Percentiles rank a stretch among this genome's conserved stretches.
These are phyloP conservation scores for Neurospora terricola DNA, from an alignment of 495 filamentous ascomycete species.

Conservation along the genomic window DNA sequence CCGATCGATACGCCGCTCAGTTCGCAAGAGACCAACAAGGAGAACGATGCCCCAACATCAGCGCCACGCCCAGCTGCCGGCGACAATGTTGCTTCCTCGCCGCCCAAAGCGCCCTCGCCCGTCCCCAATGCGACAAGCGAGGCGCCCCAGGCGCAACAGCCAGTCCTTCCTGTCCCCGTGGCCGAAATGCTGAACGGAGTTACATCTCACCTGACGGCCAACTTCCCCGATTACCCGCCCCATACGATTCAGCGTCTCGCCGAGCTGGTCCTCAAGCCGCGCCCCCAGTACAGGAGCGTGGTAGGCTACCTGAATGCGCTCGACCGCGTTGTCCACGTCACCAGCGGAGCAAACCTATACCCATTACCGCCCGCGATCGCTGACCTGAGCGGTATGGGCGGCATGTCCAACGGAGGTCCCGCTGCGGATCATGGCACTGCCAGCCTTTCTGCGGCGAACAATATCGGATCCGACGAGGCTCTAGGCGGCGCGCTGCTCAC, in stretches of 20 bases:
- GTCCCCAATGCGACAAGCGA: not conserved
- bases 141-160: not conserved
- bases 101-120: constrained; percentile 1
- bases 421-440: constrained; percentile 23
- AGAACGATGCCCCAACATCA: constrained; percentile 27
- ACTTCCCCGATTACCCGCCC: constrained; percentile 68
- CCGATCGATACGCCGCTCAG: constrained; percentile 28
- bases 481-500: constrained; percentile 87
- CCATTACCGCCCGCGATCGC: constrained; percentile 59
- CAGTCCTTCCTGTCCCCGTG: constrained; percentile 52
- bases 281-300: constrained; percentile 66
- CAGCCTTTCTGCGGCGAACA: constrained; percentile 17
- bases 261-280: constrained; percentile 77
- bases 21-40: constrained; percentile 38
- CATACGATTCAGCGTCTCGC: constrained; percentile 89
- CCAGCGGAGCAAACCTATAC: constrained; percentile 69
- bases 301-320: constrained; percentile 81
- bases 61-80: constrained; percentile 12
- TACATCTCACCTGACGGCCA: constrained; percentile 50
- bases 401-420: constrained; percentile 54
- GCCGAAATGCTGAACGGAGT: constrained; percentile 55
- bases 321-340: constrained; percentile 85
- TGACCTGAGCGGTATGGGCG: constrained; percentile 33
- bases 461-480: constrained; percentile 71
- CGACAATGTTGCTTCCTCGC: constrained; percentile 8